These are phyloP conservation scores for Aspergillus sp. DNA, from an alignment of 2,329 filamentous ascomycete genomes.

Conservation along the genomic window DNA sequence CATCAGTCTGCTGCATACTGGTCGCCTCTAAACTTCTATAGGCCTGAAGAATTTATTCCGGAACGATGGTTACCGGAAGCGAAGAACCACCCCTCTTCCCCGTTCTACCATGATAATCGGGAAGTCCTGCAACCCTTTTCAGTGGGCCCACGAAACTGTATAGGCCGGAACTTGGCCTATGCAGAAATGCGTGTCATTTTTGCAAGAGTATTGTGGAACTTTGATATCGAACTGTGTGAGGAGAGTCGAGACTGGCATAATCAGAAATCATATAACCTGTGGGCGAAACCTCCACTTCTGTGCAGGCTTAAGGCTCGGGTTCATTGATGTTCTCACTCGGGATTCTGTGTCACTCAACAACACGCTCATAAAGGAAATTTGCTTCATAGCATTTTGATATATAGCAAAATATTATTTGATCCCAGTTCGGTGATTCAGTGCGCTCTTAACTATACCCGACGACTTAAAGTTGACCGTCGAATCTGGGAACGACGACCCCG, in stretches of 20 bases:
- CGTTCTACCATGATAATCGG: slow-evolving; percentile 45
- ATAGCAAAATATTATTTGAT: too few species aligned
- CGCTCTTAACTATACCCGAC: too few species aligned
- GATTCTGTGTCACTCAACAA: too few species aligned
- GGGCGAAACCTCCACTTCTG: slow-evolving; percentile 43
- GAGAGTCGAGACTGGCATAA: slow-evolving; percentile 40
- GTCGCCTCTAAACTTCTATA: slow-evolving; percentile 47
- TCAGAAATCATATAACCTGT: slow-evolving; percentile 42
- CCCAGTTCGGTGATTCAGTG: too few species aligned
- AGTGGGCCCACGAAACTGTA: slow-evolving; percentile 52
- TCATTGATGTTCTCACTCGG: neutral
- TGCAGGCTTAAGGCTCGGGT: neutral
- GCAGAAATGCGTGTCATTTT: slow-evolving; percentile 54
- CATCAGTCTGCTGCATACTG: slow-evolving; percentile 49
- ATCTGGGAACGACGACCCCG: too few species aligned
- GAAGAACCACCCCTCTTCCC: slow-evolving; percentile 20
- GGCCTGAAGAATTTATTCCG: slow-evolving; percentile 49
- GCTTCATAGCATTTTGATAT: too few species aligned
- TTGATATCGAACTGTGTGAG: slow-evolving; percentile 47
- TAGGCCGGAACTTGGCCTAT: slow-evolving; percentile 54
- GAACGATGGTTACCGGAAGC: slow-evolving; percentile 48
- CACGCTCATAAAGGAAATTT: too few species aligned
- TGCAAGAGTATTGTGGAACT: slow-evolving; percentile 51
- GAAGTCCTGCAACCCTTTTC: slow-evolving; percentile 53
- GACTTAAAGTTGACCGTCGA: too few species aligned